Percentiles rank a stretch among this genome's conserved stretches.
phyloP scores from a whole-genome alignment of 805 yeast species.

The Hanseniaspora clermontiae region DNA sequence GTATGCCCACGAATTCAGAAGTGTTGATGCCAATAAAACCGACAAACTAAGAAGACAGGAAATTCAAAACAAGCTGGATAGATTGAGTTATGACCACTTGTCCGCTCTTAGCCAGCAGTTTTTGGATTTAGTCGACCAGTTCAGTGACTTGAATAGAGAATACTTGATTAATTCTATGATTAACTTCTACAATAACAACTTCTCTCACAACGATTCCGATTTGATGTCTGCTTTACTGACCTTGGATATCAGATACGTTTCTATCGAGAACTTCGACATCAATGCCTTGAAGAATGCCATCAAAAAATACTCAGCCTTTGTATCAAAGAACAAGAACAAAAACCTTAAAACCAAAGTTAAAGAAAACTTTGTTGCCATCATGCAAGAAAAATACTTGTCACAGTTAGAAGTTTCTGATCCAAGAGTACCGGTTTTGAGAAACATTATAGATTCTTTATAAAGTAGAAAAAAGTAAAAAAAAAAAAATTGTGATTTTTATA shows the following conservation, averaged over 20 bases:
- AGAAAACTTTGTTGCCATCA: conserved; percentile 23
- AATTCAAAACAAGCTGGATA: conserved; percentile 16
- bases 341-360: conserved; percentile 28
- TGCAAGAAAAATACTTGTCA: conserved; percentile 28
- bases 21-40: conserved; percentile 24
- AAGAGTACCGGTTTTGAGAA: conserved; percentile 23
- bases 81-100: conserved; percentile 23
- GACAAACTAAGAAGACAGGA: conserved; percentile 20
- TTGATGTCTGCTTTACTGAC: conserved; percentile 43
- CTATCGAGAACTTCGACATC: conserved; percentile 32
- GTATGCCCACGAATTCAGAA: conserved; percentile 25
- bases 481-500: background rate
- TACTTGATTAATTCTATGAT: conserved; percentile 57
- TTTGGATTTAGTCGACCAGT: conserved; percentile 52
- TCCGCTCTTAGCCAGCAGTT: conserved; percentile 36
- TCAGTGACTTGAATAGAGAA: conserved; percentile 53
- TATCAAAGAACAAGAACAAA: conserved; percentile 31
- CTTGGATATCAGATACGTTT: conserved; percentile 49
- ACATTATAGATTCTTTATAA: conserved; percentile 19
- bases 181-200: conserved; percentile 31
- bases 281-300: conserved; percentile 55
- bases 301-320: conserved; percentile 54
- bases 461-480: too few species aligned
- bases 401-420: conserved; percentile 23
- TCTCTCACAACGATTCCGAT: conserved; percentile 21